Percentiles rank a stretch among this genome's conserved stretches.
Evolutionary conservation across 2,329 filamentous ascomycete genomes (phyloP).

Genomic region (Meredithiella fracta): DNA sequence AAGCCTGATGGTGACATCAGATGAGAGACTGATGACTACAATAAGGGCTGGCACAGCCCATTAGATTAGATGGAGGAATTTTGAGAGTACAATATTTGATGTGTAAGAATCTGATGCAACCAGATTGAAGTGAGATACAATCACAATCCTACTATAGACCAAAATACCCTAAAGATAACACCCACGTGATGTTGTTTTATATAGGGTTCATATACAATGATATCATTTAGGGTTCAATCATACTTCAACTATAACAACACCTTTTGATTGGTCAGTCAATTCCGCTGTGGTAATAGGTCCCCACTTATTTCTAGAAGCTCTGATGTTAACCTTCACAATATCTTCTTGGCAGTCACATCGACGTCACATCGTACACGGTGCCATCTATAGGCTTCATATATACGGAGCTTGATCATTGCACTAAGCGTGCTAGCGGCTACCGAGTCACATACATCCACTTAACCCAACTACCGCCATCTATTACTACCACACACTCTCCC

Average conservation of each 20-base stretch:
- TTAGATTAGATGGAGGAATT: too few species aligned
- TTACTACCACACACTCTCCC: too few species aligned
- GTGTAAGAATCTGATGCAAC: not conserved
- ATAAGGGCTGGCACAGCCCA: not conserved
- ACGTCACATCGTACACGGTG: not conserved
- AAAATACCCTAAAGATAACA: not conserved
- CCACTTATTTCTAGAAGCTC: slow-evolving; percentile 1
- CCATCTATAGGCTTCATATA: not conserved
- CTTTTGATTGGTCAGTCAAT: not conserved
- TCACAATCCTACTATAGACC: not conserved
- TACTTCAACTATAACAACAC: not conserved
- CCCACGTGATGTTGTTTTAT: not conserved
- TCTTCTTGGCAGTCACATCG: not conserved
- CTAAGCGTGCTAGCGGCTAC: too few species aligned
- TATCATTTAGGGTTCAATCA: not conserved
- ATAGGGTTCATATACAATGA: not conserved
- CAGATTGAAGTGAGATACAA: not conserved
- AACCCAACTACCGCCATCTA: too few species aligned
- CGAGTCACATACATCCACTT: too few species aligned
- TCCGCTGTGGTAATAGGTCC: not conserved
- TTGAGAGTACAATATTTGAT: not conserved
- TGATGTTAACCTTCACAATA: not conserved
- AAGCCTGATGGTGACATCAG: too few species aligned
- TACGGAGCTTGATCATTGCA: too few species aligned
- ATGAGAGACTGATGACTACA: too few species aligned